Percentiles rank a stretch among this genome's conserved stretches.
These are phyloP conservation scores for Diutina scorzettiae DNA, from an alignment of 1,139 yeast genomes.

Conservation along the genomic window DNA sequence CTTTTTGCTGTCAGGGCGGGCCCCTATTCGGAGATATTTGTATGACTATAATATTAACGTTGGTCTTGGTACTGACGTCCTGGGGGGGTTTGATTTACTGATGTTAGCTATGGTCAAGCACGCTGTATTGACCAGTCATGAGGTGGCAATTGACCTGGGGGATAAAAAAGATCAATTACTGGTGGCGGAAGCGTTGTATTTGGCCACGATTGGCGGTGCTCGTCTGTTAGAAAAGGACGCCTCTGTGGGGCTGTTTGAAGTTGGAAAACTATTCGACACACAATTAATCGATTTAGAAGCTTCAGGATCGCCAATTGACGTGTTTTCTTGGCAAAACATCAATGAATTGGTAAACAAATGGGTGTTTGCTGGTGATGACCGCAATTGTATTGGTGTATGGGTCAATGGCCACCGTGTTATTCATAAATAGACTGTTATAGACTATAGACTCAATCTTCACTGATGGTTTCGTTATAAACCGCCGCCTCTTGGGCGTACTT, in stretches of 20 bases:
- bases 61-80: slow-evolving; percentile 81
- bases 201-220: slow-evolving; percentile 91
- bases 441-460: not conserved
- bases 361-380: slow-evolving; percentile 92
- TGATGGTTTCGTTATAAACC: not conserved
- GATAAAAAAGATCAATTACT: slow-evolving; percentile 40
- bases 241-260: slow-evolving; percentile 55
- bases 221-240: slow-evolving; percentile 49
- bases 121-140: slow-evolving; percentile 76
- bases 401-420: slow-evolving; percentile 61
- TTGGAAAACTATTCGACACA: slow-evolving; percentile 75
- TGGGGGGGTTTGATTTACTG: slow-evolving; percentile 84
- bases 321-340: slow-evolving; percentile 58
- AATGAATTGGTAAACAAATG: slow-evolving; percentile 67
- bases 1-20: slow-evolving; percentile 83
- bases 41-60: slow-evolving; percentile 61
- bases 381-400: slow-evolving; percentile 75
- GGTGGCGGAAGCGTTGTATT: slow-evolving; percentile 59
- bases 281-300: slow-evolving; percentile 58
- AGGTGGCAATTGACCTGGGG: slow-evolving; percentile 51
- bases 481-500: not conserved
- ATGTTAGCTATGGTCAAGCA: slow-evolving; percentile 67
- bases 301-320: slow-evolving; percentile 48
- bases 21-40: slow-evolving; percentile 59
- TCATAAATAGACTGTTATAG: slow-evolving; percentile 21